phyloP scores from a whole-genome alignment of 371 early-diverging fungal species.

The Mucor piriformis region DNA sequence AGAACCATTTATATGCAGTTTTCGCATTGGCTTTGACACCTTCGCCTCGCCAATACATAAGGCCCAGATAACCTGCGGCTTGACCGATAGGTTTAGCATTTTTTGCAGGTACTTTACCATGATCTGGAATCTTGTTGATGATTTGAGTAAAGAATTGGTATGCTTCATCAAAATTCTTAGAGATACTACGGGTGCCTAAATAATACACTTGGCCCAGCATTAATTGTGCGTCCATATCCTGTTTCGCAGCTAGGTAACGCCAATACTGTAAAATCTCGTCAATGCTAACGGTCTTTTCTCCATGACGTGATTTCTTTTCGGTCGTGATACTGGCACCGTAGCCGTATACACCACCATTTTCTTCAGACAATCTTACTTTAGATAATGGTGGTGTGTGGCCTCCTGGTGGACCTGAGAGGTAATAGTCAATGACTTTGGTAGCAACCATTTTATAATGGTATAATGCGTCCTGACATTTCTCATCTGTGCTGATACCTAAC shows the following conservation, averaged over 20 bases:
- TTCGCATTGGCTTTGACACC: conserved; percentile 65
- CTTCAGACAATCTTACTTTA: conserved; percentile 77
- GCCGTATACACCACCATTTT: conserved; percentile 84
- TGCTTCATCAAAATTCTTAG: conserved; percentile 70
- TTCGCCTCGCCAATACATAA: conserved; percentile 93
- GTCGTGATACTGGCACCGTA: conserved; percentile 63
- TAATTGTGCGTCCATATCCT: conserved; percentile 60
- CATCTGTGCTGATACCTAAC: conserved; percentile 80
- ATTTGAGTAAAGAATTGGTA: conserved; percentile 57
- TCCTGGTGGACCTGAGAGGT: conserved; percentile 79
- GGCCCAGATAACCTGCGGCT: conserved; percentile 81
- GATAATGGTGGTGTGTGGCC: conserved; percentile 74
- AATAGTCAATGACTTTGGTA: conserved; percentile 74
- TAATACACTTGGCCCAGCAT: conserved; percentile 81
- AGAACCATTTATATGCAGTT: conserved; percentile 79
- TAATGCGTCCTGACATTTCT: conserved; percentile 77
- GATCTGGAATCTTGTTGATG: conserved; percentile 33
- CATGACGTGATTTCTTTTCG: conserved; percentile 27
- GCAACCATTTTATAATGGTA: conserved; percentile 83
- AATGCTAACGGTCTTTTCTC: conserved; percentile 49
- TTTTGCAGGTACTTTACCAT: conserved; percentile 32
- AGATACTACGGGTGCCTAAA: conserved; percentile 69
- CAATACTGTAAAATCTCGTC: conserved; percentile 84
- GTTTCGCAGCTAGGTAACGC: conserved; percentile 70
- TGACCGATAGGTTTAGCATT: conserved; percentile 52